Base-by-base conservation (phyloP, 108 stramenopile species). In the Skeletonema grethae region DNA sequence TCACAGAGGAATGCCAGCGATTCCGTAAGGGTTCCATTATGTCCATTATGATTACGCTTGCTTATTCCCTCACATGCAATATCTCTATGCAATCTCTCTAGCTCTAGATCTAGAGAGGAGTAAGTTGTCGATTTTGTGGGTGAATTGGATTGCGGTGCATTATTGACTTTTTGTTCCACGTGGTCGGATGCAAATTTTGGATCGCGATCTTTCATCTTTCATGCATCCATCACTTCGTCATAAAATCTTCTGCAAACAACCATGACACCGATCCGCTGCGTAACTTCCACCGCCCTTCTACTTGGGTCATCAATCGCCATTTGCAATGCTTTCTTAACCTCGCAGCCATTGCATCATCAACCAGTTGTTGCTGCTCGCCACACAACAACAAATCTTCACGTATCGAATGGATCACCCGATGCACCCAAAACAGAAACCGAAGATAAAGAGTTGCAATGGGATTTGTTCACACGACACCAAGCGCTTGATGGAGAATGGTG, bases 361-460 rank as follows among this genome's bases (percentile, higher is more conserved):
- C 67, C 36, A 29, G 12, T 32, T 10, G 57, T n/a, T 7, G 12
- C 18, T 10, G 57, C 15, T 7, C 36, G 35, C 30, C 66, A 45
- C 15, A 55, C 50, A 15, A 67, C 50, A 15, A 67, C 48, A 16
- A 53, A 45, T 38, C 57, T 62, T 34, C 34, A 72, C 25, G 62
- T 34, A 16, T 20, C 16, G 34, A 50, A 32, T 34, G 71, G 71
- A 67, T 63, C 70, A 4, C 77, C 77, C 28, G 77, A 79, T 67
- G 70, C 70, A 41, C 77, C 77, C 55, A 66, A 67, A 62, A 72
- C 70, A 16, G 41, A 59, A 7, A 57, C 79, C 39, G 90, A 86
- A 60, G 88, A 90, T 64, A 58, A 77, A n/a, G 70, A 78, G 7
- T 67, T 90, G 43, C 92, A 94, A 80, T 94, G 92, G 92, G 86